Evolutionary conservation across 176 grass and related monocot genomes (phyloP).

Genomic region (Oryza meridionalis): DNA sequence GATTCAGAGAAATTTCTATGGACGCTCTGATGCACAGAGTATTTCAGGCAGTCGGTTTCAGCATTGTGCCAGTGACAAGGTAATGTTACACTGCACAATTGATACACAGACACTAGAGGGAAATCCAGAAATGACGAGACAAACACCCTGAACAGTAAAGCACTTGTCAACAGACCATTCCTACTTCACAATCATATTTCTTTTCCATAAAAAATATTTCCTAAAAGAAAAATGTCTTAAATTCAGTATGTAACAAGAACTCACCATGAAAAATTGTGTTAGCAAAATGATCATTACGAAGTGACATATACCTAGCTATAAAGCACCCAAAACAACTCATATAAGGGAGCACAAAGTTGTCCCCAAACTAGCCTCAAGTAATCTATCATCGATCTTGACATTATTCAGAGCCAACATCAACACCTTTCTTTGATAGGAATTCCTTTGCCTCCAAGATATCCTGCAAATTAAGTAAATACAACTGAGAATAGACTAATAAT

Average conservation of each 20-base stretch:
- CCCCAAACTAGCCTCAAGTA: neutral
- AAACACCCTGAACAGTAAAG: neutral
- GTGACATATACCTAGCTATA: slow-evolving; percentile 4
- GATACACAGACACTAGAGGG: neutral
- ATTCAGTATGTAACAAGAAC: slow-evolving; percentile 7
- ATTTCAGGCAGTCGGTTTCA: neutral
- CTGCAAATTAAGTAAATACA: slow-evolving; percentile 35
- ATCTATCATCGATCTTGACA: neutral
- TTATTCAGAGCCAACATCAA: slow-evolving; percentile 69
- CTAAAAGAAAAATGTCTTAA: neutral
- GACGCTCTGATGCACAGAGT: neutral
- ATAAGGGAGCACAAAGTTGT: neutral
- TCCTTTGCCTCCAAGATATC: slow-evolving; percentile 81
- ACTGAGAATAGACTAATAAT: neutral
- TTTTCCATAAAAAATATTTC: neutral
- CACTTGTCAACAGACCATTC: slow-evolving; percentile 18
- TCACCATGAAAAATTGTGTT: slow-evolving; percentile 22
- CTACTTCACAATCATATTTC: neutral
- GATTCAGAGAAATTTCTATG: neutral
- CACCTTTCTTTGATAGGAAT: slow-evolving; percentile 68
- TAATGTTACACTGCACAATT: neutral
- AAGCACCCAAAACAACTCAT: neutral
- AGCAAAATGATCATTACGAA: neutral
- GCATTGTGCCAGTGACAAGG: neutral
- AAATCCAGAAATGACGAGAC: neutral